A percentile compares a stretch with the other conserved stretches of the same genome.
Conservation (phyloP, 768 basidiomycete genomes). For the Rhizopogon sp. region DNA sequence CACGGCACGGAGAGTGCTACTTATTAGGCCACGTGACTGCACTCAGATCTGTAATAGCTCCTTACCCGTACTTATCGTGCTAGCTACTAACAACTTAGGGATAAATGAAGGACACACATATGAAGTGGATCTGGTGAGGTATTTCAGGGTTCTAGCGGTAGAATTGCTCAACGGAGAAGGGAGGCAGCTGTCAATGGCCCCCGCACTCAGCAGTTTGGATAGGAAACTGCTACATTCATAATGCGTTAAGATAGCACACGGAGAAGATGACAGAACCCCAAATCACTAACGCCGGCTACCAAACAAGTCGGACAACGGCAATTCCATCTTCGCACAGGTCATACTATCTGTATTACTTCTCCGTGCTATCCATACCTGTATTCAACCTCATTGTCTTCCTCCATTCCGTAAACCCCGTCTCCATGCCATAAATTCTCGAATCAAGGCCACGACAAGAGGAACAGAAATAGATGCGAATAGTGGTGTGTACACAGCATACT, state of each 20-base stretch:
- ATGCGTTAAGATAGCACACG: too few species aligned
- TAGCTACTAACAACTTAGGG: too few species aligned
- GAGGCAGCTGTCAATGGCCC: not conserved
- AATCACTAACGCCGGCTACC: too few species aligned
- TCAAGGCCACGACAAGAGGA: slow-evolving; percentile 69
- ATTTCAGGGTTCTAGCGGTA: not conserved
- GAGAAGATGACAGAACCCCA: too few species aligned
- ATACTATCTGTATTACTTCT: not conserved
- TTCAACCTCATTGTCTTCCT: slow-evolving; percentile 10
- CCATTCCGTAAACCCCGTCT: slow-evolving; percentile 19
- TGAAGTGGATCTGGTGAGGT: not conserved
- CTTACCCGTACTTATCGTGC: too few species aligned
- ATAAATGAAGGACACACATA: too few species aligned
- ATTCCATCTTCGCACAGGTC: not conserved
- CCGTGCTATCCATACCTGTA: not conserved
- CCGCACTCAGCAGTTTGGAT: too few species aligned
- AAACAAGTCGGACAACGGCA: not conserved
- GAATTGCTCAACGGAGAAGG: not conserved
- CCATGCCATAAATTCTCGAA: slow-evolving; percentile 73
- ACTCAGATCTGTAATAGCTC: too few species aligned
- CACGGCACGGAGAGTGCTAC: not conserved
- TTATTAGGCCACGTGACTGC: slow-evolving; percentile 18
- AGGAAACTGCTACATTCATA: too few species aligned
- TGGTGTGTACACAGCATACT: slow-evolving; percentile 94
- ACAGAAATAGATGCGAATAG: slow-evolving; percentile 89